Evolutionary conservation across 495 filamentous ascomycete species (phyloP), one percentile per base, ranked within the genome.

Genomic region (Usnea hakonensis): DNA sequence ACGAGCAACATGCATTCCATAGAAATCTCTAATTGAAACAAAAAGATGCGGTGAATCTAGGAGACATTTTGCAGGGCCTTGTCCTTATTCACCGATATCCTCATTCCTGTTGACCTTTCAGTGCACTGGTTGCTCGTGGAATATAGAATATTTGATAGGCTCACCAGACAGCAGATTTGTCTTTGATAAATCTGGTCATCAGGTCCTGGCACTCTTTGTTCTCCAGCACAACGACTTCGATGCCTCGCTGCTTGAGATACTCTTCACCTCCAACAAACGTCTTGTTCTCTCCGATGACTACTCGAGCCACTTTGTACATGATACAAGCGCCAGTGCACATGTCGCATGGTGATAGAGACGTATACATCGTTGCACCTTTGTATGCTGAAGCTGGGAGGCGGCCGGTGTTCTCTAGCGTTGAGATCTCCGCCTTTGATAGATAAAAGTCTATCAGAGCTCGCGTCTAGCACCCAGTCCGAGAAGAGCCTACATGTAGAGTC

Each of bases 251-350:
- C 68, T 79, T 79, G 19, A 95, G 78, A 67, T 90, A 86, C 16
- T 85, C 81, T 72, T 95, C 90, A 19, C 88, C 89, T 46, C 89
- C 89, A 5, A 90, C 67, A 63, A 91, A 91, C 52, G 81, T 93
- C 69, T 81, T 80, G 69, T 92, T 91, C 76, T 95, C 90, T 10
- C 90, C 90, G 75, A 95, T 83, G 38, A 95, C 89, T 3, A 94
- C 89, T 4, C 90, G 85, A 57, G 81, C 79, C 43, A 95, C 83
- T 67, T 88, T 87, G 76, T 91, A 94, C 59, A 92, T 79, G 52
- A 95, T 74, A 67, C 87, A 90, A 5, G 90, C 90, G 30, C 90
- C 90, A 17, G 90, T 87, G 78, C 89, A 93, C 90, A 94, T 94
- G 70, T 91, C 86, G 71, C 90, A 95, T 1, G 89, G 90, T 17